phyloP scores from a whole-genome alignment of 164 flowering plant genomes.

The Cinnamomum micranthum region DNA sequence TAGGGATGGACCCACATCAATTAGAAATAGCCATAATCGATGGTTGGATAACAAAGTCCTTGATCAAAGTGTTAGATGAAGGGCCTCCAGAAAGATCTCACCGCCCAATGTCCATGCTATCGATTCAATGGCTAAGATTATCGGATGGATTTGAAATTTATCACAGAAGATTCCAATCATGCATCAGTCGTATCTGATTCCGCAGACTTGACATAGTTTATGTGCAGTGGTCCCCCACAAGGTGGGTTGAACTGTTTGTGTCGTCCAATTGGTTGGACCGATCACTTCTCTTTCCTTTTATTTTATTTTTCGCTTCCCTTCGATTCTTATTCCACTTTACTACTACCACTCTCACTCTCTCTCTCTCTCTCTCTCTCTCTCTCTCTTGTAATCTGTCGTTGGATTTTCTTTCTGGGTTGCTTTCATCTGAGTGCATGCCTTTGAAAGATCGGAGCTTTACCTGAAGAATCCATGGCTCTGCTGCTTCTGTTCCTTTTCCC shows the following conservation, averaged over 20 bases:
- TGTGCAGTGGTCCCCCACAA: background rate
- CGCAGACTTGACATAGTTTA: background rate
- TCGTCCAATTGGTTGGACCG: background rate
- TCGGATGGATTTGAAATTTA: too few species aligned
- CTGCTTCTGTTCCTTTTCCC: background rate
- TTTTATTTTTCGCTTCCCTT: too few species aligned
- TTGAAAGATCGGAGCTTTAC: background rate
- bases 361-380: background rate
- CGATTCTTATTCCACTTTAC: background rate
- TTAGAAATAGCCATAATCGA: too few species aligned
- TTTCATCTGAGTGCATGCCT: background rate
- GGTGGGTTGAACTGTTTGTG: background rate
- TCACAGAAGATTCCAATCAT: too few species aligned
- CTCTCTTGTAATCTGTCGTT: background rate
- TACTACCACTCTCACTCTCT: background rate
- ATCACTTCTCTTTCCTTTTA: background rate
- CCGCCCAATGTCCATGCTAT: too few species aligned
- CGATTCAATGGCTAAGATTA: too few species aligned
- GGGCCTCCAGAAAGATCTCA: too few species aligned
- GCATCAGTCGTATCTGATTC: background rate
- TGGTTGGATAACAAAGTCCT: too few species aligned
- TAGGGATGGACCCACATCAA: too few species aligned
- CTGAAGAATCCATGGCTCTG: slow-evolving; percentile 7
- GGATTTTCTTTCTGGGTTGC: slow-evolving; percentile 2
- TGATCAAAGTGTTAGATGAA: too few species aligned